A percentile compares a stretch with the other conserved stretches of the same genome.
These are phyloP conservation scores for Pueraria montana DNA, from an alignment of 306 rosid species.

Conservation along the genomic window DNA sequence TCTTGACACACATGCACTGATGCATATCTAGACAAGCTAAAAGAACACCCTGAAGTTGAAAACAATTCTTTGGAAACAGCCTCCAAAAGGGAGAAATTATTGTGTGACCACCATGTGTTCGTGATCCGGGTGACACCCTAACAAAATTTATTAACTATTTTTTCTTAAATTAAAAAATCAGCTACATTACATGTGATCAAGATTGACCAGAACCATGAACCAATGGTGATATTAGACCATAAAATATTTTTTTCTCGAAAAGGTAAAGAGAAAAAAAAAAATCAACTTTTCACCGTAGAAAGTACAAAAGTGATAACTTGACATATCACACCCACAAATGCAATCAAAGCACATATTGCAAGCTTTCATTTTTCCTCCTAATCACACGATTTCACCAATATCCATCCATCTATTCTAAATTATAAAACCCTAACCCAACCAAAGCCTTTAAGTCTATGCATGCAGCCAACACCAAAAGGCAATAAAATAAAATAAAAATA, in stretches of 20 bases:
- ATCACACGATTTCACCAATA: background rate
- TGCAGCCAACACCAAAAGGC: background rate
- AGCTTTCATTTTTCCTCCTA: background rate
- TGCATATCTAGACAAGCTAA: background rate
- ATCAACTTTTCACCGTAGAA: slow-evolving; percentile 6
- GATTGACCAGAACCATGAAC: background rate
- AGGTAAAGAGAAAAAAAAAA: background rate
- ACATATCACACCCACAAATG: background rate
- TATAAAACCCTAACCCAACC: slow-evolving; percentile 41
- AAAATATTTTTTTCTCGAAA: background rate
- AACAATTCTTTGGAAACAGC: background rate
- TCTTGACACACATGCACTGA: too few species aligned
- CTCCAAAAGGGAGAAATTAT: background rate
- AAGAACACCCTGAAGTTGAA: background rate
- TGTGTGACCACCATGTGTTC: background rate
- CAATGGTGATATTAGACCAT: background rate
- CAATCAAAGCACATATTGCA: slow-evolving; percentile 7
- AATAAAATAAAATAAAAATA: background rate
- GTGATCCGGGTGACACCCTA: background rate
- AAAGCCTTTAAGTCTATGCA: slow-evolving; percentile 14
- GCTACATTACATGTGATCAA: background rate
- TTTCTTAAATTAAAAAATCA: background rate
- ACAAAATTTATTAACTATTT: background rate
- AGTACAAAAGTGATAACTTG: background rate
- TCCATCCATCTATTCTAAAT: background rate